These are phyloP conservation scores for Diaporthe batatas DNA, from an alignment of 2,329 filamentous ascomycete genomes.

Conservation along the genomic window DNA sequence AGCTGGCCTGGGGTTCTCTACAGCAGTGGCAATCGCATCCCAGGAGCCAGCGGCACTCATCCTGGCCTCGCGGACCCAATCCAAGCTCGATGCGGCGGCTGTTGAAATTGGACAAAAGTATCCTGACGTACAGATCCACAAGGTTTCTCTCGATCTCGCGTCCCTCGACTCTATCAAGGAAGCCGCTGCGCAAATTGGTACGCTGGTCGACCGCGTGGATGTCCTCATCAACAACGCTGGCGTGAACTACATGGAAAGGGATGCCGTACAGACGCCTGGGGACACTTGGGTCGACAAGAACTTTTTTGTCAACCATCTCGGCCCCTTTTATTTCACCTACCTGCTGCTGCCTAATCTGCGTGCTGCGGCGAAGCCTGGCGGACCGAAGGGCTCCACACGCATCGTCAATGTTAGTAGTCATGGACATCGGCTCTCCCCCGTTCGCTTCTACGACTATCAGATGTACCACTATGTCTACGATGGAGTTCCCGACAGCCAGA, in stretches of 20 bases:
- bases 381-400: constrained; percentile 48
- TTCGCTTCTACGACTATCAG: constrained; percentile 59
- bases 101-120: constrained; percentile 52
- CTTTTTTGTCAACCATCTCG: constrained; percentile 62
- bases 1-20: constrained; percentile 56
- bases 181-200: constrained; percentile 52
- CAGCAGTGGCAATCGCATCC: constrained; percentile 58
- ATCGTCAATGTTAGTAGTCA: constrained; percentile 58
- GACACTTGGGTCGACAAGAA: constrained; percentile 50
- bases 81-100: constrained; percentile 57
- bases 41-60: constrained; percentile 58
- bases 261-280: constrained; percentile 37
- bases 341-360: constrained; percentile 59
- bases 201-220: constrained; percentile 52
- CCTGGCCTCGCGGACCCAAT: constrained; percentile 59
- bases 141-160: constrained; percentile 54
- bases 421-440: constrained; percentile 53
- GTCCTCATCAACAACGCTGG: constrained; percentile 42
- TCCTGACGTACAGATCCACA: constrained; percentile 52
- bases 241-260: constrained; percentile 23
- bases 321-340: constrained; percentile 62
- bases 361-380: constrained; percentile 47
- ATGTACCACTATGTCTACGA: constrained; percentile 56
- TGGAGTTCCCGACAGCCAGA: constrained; percentile 45
- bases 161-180: constrained; percentile 54